Base-by-base conservation (phyloP, 371 early-diverging fungal genomes). In the Chytridium lagenaria region DNA sequence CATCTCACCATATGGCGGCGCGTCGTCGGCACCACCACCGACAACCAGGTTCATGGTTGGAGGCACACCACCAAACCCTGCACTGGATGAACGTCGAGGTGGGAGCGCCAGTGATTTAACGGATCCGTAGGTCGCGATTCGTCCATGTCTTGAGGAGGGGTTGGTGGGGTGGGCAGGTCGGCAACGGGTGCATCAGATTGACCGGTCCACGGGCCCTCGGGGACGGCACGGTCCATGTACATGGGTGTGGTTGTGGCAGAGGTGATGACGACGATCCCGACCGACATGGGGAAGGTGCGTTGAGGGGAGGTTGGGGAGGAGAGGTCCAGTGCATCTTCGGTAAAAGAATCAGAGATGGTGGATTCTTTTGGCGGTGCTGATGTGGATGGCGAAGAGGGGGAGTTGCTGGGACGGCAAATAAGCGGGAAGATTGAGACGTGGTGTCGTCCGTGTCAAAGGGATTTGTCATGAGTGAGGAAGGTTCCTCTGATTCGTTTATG, bases 241-340 rank as follows among this genome's bases (percentile, higher is more conserved):
- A 12, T 52, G 12, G n/a, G 7, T 26, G 55, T 52, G 55, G 55
- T 52, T 26, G 55, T 52, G 5, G 55, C 55, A 26, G n/a, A n/a
- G 26, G 55, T 52, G 12, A 26, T 26, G 26, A 26, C 26, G 55
- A 52, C 55, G 26, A 26, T 52, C 5, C 55, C 55, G 55, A 52
- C 26, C 7, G 55, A 52, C n/a, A 52, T 23, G 55, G 55, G 55
- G 55, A 52, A 52, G 55, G 55, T 52, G 55, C 55, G 55, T 26
- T 52, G 55, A 5, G 55, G 55, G 5, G 55, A 52, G 5, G 55
- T 12, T 26, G 55, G 44, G 12, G 44, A 44, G n/a, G n/a, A n/a
- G n/a, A n/a, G n/a, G n/a, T n/a, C n/a, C n/a, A n/a, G n/a, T n/a
- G n/a, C n/a, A n/a, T n/a, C n/a, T n/a, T n/a, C n/a, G n/a, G n/a